Conservation (phyloP, 805 yeast genomes). For the Candida sonorensis region DNA sequence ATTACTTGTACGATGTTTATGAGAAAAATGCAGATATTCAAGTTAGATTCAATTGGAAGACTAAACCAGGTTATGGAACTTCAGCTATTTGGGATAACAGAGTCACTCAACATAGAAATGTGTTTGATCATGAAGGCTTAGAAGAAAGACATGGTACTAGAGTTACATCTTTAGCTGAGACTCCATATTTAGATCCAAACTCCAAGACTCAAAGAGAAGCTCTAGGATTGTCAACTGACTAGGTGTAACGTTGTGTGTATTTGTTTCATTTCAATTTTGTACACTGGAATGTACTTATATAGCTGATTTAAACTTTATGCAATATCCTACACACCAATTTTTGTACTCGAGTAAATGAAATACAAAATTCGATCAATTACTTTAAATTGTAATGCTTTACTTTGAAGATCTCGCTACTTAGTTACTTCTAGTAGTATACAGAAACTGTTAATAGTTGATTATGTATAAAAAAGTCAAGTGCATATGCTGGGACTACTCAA, state of each 20-base stretch:
- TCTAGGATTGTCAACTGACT: constrained; percentile 26
- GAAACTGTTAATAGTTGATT: no score
- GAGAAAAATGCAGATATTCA: constrained; percentile 50
- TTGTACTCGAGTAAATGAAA: no score
- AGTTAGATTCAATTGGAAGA: constrained; percentile 44
- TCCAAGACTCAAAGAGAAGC: constrained; percentile 50
- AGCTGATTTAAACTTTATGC: no score
- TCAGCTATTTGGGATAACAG: constrained; percentile 46
- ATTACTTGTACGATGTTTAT: constrained; percentile 34
- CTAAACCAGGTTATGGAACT: constrained; percentile 34
- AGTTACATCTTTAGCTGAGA: constrained; percentile 47
- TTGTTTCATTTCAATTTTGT: no score
- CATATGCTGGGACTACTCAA: no score
- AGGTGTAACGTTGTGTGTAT: not conserved
- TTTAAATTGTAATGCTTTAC: no score
- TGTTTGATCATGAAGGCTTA: constrained; percentile 35
- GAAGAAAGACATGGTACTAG: constrained; percentile 48
- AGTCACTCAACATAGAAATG: constrained; percentile 36
- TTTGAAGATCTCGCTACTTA: no score
- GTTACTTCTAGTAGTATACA: no score
- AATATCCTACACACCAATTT: no score
- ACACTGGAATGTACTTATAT: no score
- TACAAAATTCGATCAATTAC: no score
- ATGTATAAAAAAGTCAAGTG: no score
- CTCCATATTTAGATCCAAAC: constrained; percentile 42